Conservation (phyloP, 2,329 filamentous ascomycete species). For the Microdochium trichocladiopsis region DNA sequence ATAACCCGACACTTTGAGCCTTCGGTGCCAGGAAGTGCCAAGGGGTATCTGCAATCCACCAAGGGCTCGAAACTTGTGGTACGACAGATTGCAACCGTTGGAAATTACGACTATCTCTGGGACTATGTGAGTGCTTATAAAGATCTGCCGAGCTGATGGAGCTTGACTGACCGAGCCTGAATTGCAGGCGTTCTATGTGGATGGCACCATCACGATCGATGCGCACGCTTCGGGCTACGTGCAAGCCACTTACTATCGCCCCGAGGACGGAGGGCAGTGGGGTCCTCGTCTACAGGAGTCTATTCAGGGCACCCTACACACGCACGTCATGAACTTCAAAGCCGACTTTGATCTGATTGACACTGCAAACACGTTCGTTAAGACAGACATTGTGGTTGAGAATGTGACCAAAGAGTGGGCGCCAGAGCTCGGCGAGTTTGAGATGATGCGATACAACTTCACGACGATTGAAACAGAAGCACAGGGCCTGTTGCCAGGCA, state of each 20-base stretch:
- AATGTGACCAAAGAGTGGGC: slow-evolving; percentile 20
- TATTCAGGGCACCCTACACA: slow-evolving; percentile 17
- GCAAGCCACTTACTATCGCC: slow-evolving; percentile 17
- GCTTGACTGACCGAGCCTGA: background rate
- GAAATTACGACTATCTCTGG: slow-evolving; percentile 34
- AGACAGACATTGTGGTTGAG: slow-evolving; percentile 17
- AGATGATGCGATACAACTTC: slow-evolving; percentile 21
- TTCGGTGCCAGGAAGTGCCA: background rate
- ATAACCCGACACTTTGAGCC: slow-evolving; percentile 34
- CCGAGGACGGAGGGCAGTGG: slow-evolving; percentile 9
- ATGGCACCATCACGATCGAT: slow-evolving; percentile 28
- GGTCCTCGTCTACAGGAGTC: slow-evolving; percentile 16
- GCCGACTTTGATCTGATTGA: slow-evolving; percentile 20
- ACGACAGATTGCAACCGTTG: slow-evolving; percentile 30
- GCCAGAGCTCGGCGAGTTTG: slow-evolving; percentile 20
- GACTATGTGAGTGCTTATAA: slow-evolving; percentile 12
- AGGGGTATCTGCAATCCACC: background rate
- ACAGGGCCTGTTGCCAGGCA: slow-evolving; percentile 19
- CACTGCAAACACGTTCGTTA: slow-evolving; percentile 16
- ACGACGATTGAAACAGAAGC: slow-evolving; percentile 16
- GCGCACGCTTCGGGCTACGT: slow-evolving; percentile 30
- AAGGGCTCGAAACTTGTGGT: slow-evolving; percentile 20
- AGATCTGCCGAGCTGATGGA: background rate
- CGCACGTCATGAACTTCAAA: slow-evolving; percentile 19
- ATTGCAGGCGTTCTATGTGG: slow-evolving; percentile 17